Evolutionary conservation across 2,329 filamentous ascomycete genomes (phyloP).

Genomic region (Lasiodiplodia sp.): DNA sequence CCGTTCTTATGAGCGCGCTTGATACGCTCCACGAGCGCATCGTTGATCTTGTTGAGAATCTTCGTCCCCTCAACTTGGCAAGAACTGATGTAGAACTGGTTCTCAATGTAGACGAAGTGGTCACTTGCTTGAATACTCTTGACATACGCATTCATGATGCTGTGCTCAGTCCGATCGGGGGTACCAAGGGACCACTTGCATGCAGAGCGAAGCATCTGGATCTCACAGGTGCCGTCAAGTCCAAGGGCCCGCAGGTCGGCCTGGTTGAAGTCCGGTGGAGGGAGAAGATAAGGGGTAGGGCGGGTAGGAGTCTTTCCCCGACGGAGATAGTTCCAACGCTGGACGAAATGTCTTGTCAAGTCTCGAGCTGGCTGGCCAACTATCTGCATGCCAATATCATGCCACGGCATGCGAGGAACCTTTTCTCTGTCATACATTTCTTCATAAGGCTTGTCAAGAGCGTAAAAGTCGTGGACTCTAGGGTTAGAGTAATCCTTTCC

Average conservation of each 20-base stretch:
- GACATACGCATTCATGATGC: conserved; percentile 94
- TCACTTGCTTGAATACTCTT: conserved; percentile 95
- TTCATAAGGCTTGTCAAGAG: conserved; percentile 91
- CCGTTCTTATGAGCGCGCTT: conserved; percentile 81
- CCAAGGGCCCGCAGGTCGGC: conserved; percentile 88
- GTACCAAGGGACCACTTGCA: conserved; percentile 92
- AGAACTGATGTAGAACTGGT: conserved; percentile 97
- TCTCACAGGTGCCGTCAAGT: conserved; percentile 91
- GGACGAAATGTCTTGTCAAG: conserved; percentile 93
- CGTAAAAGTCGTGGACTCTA: conserved; percentile 92
- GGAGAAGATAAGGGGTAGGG: conserved; percentile 90
- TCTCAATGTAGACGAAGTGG: conserved; percentile 98
- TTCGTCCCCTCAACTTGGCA: conserved; percentile 86
- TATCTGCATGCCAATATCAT: conserved; percentile 97
- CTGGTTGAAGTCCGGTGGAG: conserved; percentile 87
- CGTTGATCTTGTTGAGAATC: conserved; percentile 92
- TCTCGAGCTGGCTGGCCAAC: conserved; percentile 95
- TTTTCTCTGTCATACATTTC: conserved; percentile 97
- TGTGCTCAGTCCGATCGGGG: conserved; percentile 82
- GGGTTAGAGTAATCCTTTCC: conserved; percentile 99
- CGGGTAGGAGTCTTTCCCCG: conserved; percentile 91
- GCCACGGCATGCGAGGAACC: conserved; percentile 96
- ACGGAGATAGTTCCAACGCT: conserved; percentile 96
- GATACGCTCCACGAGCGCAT: conserved; percentile 91
- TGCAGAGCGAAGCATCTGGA: conserved; percentile 92